These are phyloP conservation scores for Metarhizium album DNA, from an alignment of 2,329 filamentous ascomycete genomes.

Conservation along the genomic window DNA sequence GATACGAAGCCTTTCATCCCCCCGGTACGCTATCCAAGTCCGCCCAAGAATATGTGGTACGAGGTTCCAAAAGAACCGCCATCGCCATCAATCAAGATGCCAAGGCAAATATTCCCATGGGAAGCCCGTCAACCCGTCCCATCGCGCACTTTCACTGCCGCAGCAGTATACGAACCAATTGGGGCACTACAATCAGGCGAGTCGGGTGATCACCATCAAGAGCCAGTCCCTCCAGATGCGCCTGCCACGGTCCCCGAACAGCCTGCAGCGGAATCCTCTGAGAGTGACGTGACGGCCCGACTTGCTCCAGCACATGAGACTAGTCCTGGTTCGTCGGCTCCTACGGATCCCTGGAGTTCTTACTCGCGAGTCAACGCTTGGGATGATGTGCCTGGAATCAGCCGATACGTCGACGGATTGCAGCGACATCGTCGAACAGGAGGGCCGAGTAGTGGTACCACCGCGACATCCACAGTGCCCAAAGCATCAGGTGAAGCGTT, in stretches of 20 bases:
- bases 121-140: conserved; percentile 56
- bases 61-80: conserved; percentile 59
- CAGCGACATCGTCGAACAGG: conserved; percentile 44
- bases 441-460: conserved; percentile 11
- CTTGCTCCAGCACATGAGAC: not conserved
- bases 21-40: conserved; percentile 67
- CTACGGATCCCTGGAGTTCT: conserved; percentile 53
- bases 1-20: conserved; percentile 66
- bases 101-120: conserved; percentile 81
- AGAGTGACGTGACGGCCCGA: not conserved
- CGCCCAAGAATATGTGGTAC: conserved; percentile 83
- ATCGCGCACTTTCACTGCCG: conserved; percentile 47
- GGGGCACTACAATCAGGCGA: conserved; percentile 15
- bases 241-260: not conserved
- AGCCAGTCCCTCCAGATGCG: not conserved
- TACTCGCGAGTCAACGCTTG: conserved; percentile 79
- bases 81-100: conserved; percentile 40
- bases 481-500: not conserved
- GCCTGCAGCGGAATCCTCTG: not conserved
- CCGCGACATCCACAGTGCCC: not conserved
- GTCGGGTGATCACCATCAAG: conserved; percentile 1
- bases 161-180: conserved; percentile 5
- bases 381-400: conserved; percentile 85
- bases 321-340: not conserved
- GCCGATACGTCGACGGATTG: conserved; percentile 71